Evolutionary conservation across 805 yeast genomes (phyloP), one percentile per base, ranked within the genome.

Genomic region (Danielia reshetovae): DNA sequence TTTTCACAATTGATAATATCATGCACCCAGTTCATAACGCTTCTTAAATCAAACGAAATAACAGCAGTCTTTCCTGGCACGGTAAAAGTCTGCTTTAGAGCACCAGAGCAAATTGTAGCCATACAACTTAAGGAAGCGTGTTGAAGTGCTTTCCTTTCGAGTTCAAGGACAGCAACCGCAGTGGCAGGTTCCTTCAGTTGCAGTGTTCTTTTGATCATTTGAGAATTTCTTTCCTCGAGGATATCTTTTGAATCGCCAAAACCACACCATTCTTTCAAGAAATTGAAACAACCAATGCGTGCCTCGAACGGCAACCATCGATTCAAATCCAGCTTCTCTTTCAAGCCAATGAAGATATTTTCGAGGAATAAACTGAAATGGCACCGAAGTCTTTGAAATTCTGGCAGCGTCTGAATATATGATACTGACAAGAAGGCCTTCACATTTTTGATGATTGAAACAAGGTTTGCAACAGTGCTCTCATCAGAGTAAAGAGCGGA

Each of bases 181-280:
- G 85, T 70, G 4, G 68, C 64, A 7, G 59, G 58, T 29, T 60
- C 75, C 39, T 52, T 68, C 48, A 53, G 52, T 7, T 51, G 49
- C 45, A 59, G 68, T 34, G 64, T 60, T 9, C 59, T 65, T 27
- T 64, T 65, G 12, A 77, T 68, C 77, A 81, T 81, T 1, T 59
- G 46, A 4, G 62, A 54, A 44, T 87, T 87, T 29, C 96, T 67
- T 27, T 81, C 83, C 19, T 77, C 78, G 2, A 87, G 75, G 2
- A 79, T 51, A 1, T 67, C 52, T 7, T 76, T 70, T 16, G 78
- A 67, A 34, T 76, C 80, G 2, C 97, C 97, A 57, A 77, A 78
- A 0, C 95, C 95, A 56, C 96, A 88, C 99, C 99, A 93, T 54
- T 86, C 95, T 45, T 85, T 89, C 37, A 93, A 64, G 49, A 76